Evolutionary conservation across 129 eudicot species (phyloP), one percentile per base, ranked within the genome.

Genomic region (Flaveria bidentis): DNA sequence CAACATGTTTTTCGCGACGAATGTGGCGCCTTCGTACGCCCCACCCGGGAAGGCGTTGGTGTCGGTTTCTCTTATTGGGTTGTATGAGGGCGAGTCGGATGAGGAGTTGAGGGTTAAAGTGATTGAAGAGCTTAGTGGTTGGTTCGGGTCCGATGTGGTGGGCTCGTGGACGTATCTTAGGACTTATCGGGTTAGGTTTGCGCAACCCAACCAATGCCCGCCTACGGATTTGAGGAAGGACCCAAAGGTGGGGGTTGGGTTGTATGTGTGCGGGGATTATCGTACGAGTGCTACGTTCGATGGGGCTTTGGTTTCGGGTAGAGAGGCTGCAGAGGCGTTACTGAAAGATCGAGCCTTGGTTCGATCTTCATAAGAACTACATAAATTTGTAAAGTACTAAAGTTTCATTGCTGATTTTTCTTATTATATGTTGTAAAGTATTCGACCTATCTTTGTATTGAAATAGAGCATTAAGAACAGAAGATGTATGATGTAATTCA

Each of bases 181-280:
- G 81, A 91, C 86, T 70, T 95, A 95, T 67, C 72, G 92, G 71
- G 75, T 91, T 9, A 81, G 78, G 42, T 91, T 85, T 77, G 97
- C 99, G 1, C 97, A 95, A 72, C 99, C 99, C 9, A 91, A 95
- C 55, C 97, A 95, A 60, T 81, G 97, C 82, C 99, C 97, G 13
- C 99, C 99, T 69, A 89, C 99, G 58, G 85, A 95, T 67, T 74
- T 91, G 72, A 78, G 46, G 78, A 95, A 87, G 87, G 72, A 87
- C 4, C 90, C 97, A 10, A 86, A 76, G 72, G 67, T 82, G n/a
- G 87, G 84, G 39, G 65, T 76, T 0, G 93, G 96, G 57, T 78
- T 94, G 90, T 94, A 91, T 47, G 74, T 82, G 66, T 94, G 97
- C 73, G 98, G 98, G 36, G 98, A 94, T 87, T 84, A 91, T 79